phyloP scores from a whole-genome alignment of 768 basidiomycete species.

The Russula compacta region DNA sequence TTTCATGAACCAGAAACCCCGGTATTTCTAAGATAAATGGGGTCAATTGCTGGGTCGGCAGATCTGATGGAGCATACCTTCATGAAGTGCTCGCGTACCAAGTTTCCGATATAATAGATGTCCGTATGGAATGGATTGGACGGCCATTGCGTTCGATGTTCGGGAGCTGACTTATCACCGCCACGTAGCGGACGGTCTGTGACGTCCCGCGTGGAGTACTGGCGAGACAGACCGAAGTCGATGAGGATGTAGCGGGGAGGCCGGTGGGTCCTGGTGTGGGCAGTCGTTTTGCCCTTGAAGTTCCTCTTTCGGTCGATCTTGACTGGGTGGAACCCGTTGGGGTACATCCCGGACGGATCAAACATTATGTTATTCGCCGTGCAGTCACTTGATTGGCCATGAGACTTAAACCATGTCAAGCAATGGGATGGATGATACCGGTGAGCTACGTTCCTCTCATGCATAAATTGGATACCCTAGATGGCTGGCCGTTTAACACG shows the following conservation, averaged over 20 bases:
- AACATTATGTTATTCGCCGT: constrained; percentile 24
- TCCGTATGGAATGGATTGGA: constrained; percentile 30
- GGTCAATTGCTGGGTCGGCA: neutral
- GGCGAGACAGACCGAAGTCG: constrained; percentile 26
- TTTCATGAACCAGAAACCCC: constrained; percentile 23
- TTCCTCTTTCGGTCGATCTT: constrained; percentile 18
- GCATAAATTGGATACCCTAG: constrained; percentile 24
- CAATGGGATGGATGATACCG: constrained; percentile 22
- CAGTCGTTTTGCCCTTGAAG: constrained; percentile 21
- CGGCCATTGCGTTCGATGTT: constrained; percentile 20
- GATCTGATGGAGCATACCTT: constrained; percentile 19
- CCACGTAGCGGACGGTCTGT: constrained; percentile 29
- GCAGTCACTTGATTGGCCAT: constrained; percentile 6
- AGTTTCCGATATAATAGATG: constrained; percentile 29
- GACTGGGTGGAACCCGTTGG: constrained; percentile 25
- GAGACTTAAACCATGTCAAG: neutral
- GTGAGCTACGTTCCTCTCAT: constrained; percentile 22
- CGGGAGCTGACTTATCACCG: constrained; percentile 35
- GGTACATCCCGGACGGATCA: constrained; percentile 25
- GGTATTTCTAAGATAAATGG: constrained; percentile 18
- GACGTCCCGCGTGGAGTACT: constrained; percentile 22
- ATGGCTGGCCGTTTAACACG: neutral
- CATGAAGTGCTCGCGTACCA: constrained; percentile 25
- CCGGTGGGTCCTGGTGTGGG: constrained; percentile 20
- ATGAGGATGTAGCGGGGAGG: constrained; percentile 25